Evolutionary conservation across 129 eudicot genomes (phyloP), one percentile per base, ranked within the genome.

Genomic region (Flaveria ramosissima): DNA sequence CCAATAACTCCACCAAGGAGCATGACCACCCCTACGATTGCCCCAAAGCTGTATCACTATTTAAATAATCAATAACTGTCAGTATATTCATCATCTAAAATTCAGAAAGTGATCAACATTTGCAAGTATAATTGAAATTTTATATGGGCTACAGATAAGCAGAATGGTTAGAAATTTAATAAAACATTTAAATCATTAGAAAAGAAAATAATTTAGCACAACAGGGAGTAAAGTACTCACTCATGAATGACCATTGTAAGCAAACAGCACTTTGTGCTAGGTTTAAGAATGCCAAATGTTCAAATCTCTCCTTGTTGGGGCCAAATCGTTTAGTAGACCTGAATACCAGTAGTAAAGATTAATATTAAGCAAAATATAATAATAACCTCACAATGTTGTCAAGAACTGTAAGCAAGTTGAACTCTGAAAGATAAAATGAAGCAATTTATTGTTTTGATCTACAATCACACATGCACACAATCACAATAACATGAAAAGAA

Each of bases 1-100:
- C 99, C 99, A 95, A 24, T 84, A 95, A 88, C 92, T 95, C 97
- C 99, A 82, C 96, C 99, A 95, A 13, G 99, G 99, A 68, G 99
- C 97, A 80, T 92, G 97, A 27, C 82, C 88, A 66, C 83, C 77
- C 26, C 85, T 82, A 55, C 92, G 85, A 39, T 80, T 76, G 0
- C 96, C 85, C 99, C 99, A 95, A 36, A 95, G 78, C 80, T 77
- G 92, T 42, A 92, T 81, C 99, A 95, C 99, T 92, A 80, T 36
- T 73, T 47, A 43, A 50, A 83, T 48, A 70, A 78, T 36, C 68
- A 23, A 14, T 70, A 73, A 65, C 51, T 66, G 65, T 86, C 52
- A 71, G 50, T 32, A 79, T 56, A 26, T 51, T 72, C 15, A 15
- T 50, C 20, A 39, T n/a, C 73, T n/a, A 52, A n/a, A 41, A 9